These are phyloP conservation scores for Hygrophila difformis DNA, from an alignment of 257 asterid genomes.

Conservation along the genomic window DNA sequence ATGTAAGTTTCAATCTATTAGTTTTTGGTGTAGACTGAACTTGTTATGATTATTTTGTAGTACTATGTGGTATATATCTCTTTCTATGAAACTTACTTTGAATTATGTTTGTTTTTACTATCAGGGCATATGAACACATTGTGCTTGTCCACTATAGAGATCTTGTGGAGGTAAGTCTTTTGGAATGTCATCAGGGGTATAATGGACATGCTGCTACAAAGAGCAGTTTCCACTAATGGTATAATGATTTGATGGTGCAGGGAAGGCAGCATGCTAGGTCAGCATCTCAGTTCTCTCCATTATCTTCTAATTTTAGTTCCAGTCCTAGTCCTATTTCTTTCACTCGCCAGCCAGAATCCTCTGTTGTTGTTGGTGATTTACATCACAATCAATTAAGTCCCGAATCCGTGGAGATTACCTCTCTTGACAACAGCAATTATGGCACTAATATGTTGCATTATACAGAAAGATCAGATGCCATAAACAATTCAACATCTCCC, in stretches of 20 bases:
- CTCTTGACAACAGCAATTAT: conserved; percentile 24
- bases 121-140: conserved; percentile 85
- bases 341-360: conserved; percentile 41
- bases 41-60: background rate
- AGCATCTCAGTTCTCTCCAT: conserved; percentile 38
- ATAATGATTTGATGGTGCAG: conserved; percentile 26
- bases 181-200: background rate
- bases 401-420: conserved; percentile 56
- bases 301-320: conserved; percentile 40
- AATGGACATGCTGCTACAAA: no score
- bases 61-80: background rate
- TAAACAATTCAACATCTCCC: conserved; percentile 37
- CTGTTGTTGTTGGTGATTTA: conserved; percentile 44
- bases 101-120: conserved; percentile 19
- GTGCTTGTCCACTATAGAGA: conserved; percentile 98
- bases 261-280: conserved; percentile 44
- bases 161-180: conserved; percentile 57
- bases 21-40: background rate
- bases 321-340: conserved; percentile 44
- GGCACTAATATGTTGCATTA: conserved; percentile 21
- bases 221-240: conserved; percentile 4
- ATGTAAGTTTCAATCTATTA: conserved; percentile 6
- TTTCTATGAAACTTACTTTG: background rate
- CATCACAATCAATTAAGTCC: conserved; percentile 48
- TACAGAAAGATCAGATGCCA: conserved; percentile 34